A percentile compares a stretch with the other conserved stretches of the same genome.
These are phyloP conservation scores for Hemileccinum impolitum DNA, from an alignment of 768 basidiomycete species.

Conservation along the genomic window DNA sequence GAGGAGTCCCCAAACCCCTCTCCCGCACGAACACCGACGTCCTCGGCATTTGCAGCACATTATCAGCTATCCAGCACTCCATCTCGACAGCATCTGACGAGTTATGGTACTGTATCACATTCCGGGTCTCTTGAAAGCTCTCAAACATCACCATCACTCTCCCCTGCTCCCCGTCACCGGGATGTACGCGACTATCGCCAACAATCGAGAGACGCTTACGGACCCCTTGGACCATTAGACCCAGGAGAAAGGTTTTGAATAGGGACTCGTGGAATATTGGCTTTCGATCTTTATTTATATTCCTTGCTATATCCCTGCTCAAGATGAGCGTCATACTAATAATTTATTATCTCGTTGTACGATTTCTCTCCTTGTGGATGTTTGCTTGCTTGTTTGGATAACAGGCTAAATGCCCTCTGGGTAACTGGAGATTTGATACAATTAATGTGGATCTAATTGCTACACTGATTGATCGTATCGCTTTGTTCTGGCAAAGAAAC, in stretches of 20 bases:
- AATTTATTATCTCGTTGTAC: background rate
- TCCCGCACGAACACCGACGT: constrained; percentile 34
- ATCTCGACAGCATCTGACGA: constrained; percentile 31
- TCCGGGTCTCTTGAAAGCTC: constrained; percentile 37
- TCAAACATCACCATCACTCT: constrained; percentile 29
- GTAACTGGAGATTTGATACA: background rate
- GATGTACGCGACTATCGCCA: constrained; percentile 37
- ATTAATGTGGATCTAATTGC: background rate
- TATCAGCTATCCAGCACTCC: constrained; percentile 64
- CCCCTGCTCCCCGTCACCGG: constrained; percentile 24
- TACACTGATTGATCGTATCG: constrained; percentile 7
- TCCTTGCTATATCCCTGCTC: background rate
- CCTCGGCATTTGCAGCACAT: constrained; percentile 42
- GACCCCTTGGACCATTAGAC: constrained; percentile 58
- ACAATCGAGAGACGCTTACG: constrained; percentile 38
- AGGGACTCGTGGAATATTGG: constrained; percentile 20
- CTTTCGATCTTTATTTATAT: constrained; percentile 30
- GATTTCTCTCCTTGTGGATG: background rate
- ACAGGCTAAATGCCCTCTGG: background rate
- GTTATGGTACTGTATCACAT: constrained; percentile 54
- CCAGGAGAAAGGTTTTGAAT: constrained; percentile 51
- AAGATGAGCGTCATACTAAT: background rate
- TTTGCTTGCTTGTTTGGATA: constrained; percentile 3
- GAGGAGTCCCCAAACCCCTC: constrained; percentile 49
- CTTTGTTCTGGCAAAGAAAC: constrained; percentile 24